Percentiles rank a stretch among this genome's conserved stretches.
These are phyloP conservation scores for Apophysomyces trapeziformis DNA, from an alignment of 371 early-diverging fungal genomes.

Conservation along the genomic window DNA sequence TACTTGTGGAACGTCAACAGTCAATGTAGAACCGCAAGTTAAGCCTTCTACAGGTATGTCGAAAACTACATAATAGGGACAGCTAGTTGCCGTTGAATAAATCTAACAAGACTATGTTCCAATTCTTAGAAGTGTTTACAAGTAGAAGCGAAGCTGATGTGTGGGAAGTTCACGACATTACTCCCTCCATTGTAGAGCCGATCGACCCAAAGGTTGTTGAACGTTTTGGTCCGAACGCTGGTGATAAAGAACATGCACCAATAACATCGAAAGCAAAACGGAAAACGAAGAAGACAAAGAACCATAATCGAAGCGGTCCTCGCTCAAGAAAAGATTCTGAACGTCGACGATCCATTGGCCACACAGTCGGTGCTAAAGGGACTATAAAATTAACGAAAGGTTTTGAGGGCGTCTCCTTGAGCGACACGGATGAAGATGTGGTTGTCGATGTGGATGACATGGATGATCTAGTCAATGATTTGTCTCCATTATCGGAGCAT, in stretches of 20 bases:
- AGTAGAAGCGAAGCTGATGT: slow-evolving; percentile 13
- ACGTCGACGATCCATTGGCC: background rate
- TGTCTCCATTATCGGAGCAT: slow-evolving; percentile 34
- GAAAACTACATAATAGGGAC: too few relatives aligned
- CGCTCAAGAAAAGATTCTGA: background rate
- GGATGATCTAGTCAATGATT: slow-evolving; percentile 35
- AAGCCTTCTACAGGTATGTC: background rate
- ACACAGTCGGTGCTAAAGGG: background rate
- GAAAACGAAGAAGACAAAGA: slow-evolving; percentile 23
- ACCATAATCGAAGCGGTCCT: background rate
- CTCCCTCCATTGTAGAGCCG: background rate
- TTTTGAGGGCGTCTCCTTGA: background rate
- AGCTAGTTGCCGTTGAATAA: too few relatives aligned
- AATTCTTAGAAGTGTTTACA: background rate
- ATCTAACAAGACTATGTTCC: too few relatives aligned
- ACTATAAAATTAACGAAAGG: background rate
- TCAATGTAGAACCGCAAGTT: background rate
- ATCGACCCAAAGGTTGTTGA: slow-evolving; percentile 18
- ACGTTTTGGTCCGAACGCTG: slow-evolving; percentile 17
- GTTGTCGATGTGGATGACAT: slow-evolving; percentile 36
- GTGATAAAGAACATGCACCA: background rate
- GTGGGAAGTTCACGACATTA: slow-evolving; percentile 18
- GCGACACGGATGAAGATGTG: slow-evolving; percentile 24
- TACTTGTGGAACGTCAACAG: slow-evolving; percentile 48
- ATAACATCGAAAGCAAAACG: slow-evolving; percentile 6